These are phyloP conservation scores for Vicia faba DNA, from an alignment of 306 rosid genomes.

Conservation along the genomic window DNA sequence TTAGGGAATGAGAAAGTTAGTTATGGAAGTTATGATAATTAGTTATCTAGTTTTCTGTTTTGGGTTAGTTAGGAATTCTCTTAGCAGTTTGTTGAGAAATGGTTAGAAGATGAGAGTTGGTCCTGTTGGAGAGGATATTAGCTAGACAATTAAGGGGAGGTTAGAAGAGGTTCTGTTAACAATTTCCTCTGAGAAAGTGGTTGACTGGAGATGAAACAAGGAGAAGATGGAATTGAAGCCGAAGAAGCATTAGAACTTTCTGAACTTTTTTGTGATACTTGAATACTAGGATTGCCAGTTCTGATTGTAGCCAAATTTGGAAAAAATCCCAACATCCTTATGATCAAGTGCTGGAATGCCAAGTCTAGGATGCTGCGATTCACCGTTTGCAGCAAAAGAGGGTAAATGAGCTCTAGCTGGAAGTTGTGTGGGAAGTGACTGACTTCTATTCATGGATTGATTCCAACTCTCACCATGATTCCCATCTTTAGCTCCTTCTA, in stretches of 20 bases:
- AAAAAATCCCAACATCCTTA: constrained; percentile 53
- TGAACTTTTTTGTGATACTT: constrained; percentile 31
- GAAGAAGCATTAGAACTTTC: constrained; percentile 43
- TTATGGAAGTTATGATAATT: too few relatives aligned
- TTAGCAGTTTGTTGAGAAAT: too few relatives aligned
- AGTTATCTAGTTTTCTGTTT: too few relatives aligned
- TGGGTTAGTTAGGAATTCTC: too few relatives aligned
- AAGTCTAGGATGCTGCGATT: constrained; percentile 65
- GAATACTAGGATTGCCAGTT: constrained; percentile 36
- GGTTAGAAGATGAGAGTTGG: too few relatives aligned
- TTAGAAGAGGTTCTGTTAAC: constrained; percentile 57
- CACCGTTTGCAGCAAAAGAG: constrained; percentile 77
- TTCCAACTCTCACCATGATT: constrained; percentile 65
- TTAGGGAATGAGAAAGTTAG: too few relatives aligned
- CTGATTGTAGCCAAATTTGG: constrained; percentile 41
- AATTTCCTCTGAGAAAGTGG: constrained; percentile 61
- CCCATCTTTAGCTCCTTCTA: constrained; percentile 62
- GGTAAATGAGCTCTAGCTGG: constrained; percentile 91
- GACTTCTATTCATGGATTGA: constrained; percentile 60
- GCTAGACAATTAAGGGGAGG: too few relatives aligned
- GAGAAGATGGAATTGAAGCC: constrained; percentile 37
- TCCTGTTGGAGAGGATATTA: too few relatives aligned
- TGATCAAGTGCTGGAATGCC: constrained; percentile 62
- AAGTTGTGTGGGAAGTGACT: constrained; percentile 82
- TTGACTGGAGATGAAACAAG: constrained; percentile 57